Conservation (phyloP, 345 rosid genomes). For the Camelina hispida region DNA sequence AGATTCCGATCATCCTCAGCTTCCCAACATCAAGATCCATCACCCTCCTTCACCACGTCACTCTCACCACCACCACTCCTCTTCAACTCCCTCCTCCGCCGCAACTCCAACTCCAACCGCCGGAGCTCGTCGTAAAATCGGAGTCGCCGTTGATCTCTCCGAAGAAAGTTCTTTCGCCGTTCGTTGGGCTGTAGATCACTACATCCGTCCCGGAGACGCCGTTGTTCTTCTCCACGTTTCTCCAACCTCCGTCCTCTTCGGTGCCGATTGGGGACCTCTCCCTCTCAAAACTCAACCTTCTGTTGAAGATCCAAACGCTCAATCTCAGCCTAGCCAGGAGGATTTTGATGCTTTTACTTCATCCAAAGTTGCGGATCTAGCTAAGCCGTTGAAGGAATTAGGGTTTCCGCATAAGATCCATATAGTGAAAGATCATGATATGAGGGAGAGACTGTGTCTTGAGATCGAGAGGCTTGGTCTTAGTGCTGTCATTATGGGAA, state of each 20-base stretch:
- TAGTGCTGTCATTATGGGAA: constrained; percentile 87
- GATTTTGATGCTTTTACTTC: constrained; percentile 67
- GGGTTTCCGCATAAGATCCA: constrained; percentile 72
- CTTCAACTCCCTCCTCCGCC: constrained; percentile 46
- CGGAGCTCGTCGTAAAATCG: constrained; percentile 85
- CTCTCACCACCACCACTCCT: constrained; percentile 44
- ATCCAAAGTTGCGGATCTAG: constrained; percentile 61
- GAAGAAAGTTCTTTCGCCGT: constrained; percentile 85
- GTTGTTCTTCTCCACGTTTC: constrained; percentile 94
- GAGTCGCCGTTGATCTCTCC: constrained; percentile 90
- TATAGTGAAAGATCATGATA: constrained; percentile 83
- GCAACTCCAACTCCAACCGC: constrained; percentile 81
- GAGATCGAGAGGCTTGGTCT: constrained; percentile 88
- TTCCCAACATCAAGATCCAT: constrained; percentile 82
- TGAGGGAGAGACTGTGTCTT: constrained; percentile 89
- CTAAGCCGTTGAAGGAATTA: constrained; percentile 73
- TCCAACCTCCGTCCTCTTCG: constrained; percentile 96
- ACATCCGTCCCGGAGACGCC: constrained; percentile 95
- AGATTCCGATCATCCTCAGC: constrained; percentile 66
- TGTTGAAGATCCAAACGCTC: constrained; percentile 12
- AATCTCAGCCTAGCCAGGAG: constrained; percentile 52
- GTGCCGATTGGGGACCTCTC: constrained; percentile 92
- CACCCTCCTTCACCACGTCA: constrained; percentile 63
- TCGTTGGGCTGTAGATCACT: constrained; percentile 84
- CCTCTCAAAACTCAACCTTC: constrained; percentile 39